Base-by-base conservation (phyloP, 1,284 basidiomycete genomes). In the Bjerkandera adusta region DNA sequence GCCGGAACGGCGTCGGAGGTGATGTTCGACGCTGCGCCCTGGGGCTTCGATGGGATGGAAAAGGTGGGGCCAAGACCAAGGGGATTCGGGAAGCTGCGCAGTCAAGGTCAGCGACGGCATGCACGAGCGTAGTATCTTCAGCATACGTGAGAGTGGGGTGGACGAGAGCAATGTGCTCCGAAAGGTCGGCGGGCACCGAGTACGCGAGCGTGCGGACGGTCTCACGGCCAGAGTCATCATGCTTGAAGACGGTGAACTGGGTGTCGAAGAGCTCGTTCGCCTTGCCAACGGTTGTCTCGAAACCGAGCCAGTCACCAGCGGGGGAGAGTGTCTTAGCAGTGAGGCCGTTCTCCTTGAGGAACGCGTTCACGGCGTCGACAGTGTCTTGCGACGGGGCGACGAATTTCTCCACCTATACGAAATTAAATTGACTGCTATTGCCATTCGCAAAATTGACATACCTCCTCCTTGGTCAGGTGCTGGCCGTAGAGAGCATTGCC, bases 241-340 rank as follows among this genome's bases (percentile, higher is more conserved):
- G 67, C 10, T 57, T 59, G 58, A 69, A 75, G 13, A 60, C 53
- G 15, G 64, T 58, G 56, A 70, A 75, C 33, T 72, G 52, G 20
- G 70, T 61, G 27, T 64, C 58, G 43, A 75, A 59, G 13, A 75
- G 56, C 40, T 57, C 51, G 53, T 63, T 71, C 3, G 70, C 71
- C 52, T 71, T 61, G 48, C 62, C 59, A 32, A 71, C 63, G 10
- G 70, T 62, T 15, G 69, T 54, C 10, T 63, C 57, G 52, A 76
- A 60, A 4, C 58, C 47, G 30, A 75, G 47, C 71, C 71, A 75
- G 51, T 74, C 71, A 5, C 69, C 70, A 29, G 62, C 64, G 41
- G 65, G 58, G 7, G 68, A 63, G 32, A 58, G 48, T 3, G 58
- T 54, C 43, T 54, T 56, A 15, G 65, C 59, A n/a, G 47, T 60